Evolutionary conservation across 2,329 filamentous ascomycete genomes (phyloP).

Genomic region (Phyllosticta citrichinensis): DNA sequence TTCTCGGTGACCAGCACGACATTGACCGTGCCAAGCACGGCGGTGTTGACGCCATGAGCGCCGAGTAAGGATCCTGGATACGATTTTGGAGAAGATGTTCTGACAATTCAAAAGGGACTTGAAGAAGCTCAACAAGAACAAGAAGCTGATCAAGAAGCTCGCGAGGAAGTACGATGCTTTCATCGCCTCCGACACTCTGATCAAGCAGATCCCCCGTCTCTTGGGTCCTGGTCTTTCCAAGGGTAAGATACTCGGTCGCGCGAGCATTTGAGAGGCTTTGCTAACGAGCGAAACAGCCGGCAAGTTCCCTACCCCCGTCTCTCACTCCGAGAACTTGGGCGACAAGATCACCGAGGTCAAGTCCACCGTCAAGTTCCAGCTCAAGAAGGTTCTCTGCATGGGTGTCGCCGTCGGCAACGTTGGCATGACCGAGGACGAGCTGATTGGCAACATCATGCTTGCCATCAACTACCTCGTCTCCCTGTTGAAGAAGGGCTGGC

Average conservation of each 20-base stretch:
- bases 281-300: conserved; percentile 54
- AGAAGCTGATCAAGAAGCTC: conserved; percentile 99
- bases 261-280: background rate
- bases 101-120: conserved; percentile 49
- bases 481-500: conserved; percentile 99
- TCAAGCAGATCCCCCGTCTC: conserved; percentile 99
- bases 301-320: conserved; percentile 99
- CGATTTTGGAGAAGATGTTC: background rate
- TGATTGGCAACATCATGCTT: conserved; percentile 98
- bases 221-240: conserved; percentile 97
- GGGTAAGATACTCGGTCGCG: conserved; percentile 45
- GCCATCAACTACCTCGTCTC: conserved; percentile 99
- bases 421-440: conserved; percentile 90
- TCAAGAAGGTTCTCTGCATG: conserved; percentile 99
- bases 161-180: conserved; percentile 99
- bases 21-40: conserved; percentile 99
- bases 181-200: conserved; percentile 89
- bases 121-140: conserved; percentile 99
- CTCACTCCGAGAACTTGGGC: conserved; percentile 86
- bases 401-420: conserved; percentile 99
- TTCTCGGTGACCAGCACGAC: conserved; percentile 93
- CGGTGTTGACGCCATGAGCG: conserved; percentile 95
- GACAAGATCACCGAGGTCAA: conserved; percentile 99
- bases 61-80: conserved; percentile 42
- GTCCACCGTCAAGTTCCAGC: conserved; percentile 99